These are phyloP conservation scores for Leavenworthia alabamica DNA, from an alignment of 345 rosid species.

Conservation along the genomic window DNA sequence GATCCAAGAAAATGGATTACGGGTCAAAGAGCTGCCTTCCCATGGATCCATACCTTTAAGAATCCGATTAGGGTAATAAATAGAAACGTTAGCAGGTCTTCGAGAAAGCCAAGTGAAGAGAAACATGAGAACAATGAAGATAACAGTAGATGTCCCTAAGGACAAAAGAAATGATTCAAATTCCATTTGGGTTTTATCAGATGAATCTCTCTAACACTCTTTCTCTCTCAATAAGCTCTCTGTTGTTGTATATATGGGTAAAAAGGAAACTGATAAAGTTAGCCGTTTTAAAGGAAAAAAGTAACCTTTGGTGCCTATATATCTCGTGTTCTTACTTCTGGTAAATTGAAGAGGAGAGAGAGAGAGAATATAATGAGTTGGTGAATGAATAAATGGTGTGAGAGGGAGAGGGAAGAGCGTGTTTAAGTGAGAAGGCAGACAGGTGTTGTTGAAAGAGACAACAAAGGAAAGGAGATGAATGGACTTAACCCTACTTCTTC, in stretches of 20 bases:
- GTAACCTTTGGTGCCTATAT: too few species aligned
- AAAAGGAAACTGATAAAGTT: too few species aligned
- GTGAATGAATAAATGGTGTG: too few species aligned
- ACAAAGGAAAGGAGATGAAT: too few species aligned
- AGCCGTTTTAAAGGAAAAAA: slow-evolving; percentile 10
- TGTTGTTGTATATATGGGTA: background rate
- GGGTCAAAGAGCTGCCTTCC: slow-evolving; percentile 50
- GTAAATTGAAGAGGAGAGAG: too few species aligned
- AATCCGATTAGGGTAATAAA: slow-evolving; percentile 83
- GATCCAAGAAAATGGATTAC: slow-evolving; percentile 77
- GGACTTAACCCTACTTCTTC: too few species aligned
- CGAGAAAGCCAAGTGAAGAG: slow-evolving; percentile 70
- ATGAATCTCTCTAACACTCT: background rate
- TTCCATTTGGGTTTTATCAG: slow-evolving; percentile 50
- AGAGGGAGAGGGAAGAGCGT: too few species aligned
- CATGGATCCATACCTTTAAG: slow-evolving; percentile 68
- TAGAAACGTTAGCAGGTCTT: slow-evolving; percentile 49
- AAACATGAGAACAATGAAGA: slow-evolving; percentile 60
- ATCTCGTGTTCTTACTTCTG: too few species aligned
- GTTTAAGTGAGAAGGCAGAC: too few species aligned
- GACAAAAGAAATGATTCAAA: slow-evolving; percentile 73
- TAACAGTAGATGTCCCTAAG: slow-evolving; percentile 54
- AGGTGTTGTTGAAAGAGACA: too few species aligned
- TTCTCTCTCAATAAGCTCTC: slow-evolving; percentile 6
- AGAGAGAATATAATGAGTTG: too few species aligned